A percentile compares a stretch with the other conserved stretches of the same genome.
phyloP scores from a whole-genome alignment of 306 rosid species.

The Benincasa hispida region DNA sequence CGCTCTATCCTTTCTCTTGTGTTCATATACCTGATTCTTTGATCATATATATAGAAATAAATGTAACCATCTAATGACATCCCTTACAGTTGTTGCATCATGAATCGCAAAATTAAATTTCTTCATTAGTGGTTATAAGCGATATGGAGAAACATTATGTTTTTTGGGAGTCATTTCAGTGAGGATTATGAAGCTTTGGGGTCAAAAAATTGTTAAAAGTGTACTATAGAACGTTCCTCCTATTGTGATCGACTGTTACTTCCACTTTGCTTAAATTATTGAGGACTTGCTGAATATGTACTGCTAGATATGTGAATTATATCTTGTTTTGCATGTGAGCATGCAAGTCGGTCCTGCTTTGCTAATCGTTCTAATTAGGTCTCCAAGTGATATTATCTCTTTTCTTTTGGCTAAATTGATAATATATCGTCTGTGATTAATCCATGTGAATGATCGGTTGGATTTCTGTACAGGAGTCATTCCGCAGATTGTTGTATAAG shows the following conservation, averaged over 20 bases:
- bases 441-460: background rate
- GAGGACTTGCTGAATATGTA: background rate
- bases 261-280: background rate
- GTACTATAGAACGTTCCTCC: background rate
- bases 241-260: background rate
- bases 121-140: background rate
- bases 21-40: background rate
- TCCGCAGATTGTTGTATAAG: slow-evolving; percentile 64
- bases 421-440: background rate
- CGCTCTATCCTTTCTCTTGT: background rate
- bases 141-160: background rate
- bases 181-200: background rate
- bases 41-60: background rate
- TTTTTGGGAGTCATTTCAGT: background rate
- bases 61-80: background rate
- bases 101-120: background rate
- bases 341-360: background rate
- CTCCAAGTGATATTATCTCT: background rate
- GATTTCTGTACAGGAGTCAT: slow-evolving; percentile 49
- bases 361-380: background rate
- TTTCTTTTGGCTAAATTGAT: background rate
- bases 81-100: background rate
- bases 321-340: background rate
- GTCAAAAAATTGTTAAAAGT: background rate
- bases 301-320: background rate